A percentile compares a stretch with the other conserved stretches of the same genome.
These are phyloP conservation scores for Glarea lozoyensis DNA, from an alignment of 495 filamentous ascomycete species.

Conservation along the genomic window DNA sequence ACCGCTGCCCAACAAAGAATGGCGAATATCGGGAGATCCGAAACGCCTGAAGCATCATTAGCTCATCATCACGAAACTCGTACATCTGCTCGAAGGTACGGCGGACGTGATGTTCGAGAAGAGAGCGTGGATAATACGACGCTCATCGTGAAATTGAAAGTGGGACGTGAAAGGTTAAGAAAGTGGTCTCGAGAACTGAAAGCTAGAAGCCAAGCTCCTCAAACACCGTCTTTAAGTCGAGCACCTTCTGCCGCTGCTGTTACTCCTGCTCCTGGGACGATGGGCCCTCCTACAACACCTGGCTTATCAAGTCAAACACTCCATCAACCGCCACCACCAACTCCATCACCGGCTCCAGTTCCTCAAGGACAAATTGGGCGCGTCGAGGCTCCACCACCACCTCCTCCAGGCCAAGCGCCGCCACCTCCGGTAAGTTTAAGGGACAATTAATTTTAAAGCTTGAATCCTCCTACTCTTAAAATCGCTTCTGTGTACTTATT, in stretches of 20 bases:
- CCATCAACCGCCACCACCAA: slow-evolving; percentile 22
- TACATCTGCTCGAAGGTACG: slow-evolving; percentile 50
- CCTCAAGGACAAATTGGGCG: slow-evolving; percentile 49
- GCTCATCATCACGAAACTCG: slow-evolving; percentile 67
- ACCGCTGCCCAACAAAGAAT: slow-evolving; percentile 66
- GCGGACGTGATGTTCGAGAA: slow-evolving; percentile 49
- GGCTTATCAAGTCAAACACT: slow-evolving; percentile 28
- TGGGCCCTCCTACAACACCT: slow-evolving; percentile 49
- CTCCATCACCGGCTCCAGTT: slow-evolving; percentile 21
- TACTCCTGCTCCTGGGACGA: slow-evolving; percentile 46
- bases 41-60: slow-evolving; percentile 70
- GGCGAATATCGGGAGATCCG: slow-evolving; percentile 75
- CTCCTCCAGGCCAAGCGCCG: slow-evolving; percentile 37
- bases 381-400: slow-evolving; percentile 53
- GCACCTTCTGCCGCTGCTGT: slow-evolving; percentile 42
- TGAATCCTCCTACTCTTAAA: slow-evolving; percentile 5
- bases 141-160: slow-evolving; percentile 62
- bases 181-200: slow-evolving; percentile 45
- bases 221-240: slow-evolving; percentile 36
- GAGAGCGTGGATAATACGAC: slow-evolving; percentile 59
- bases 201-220: slow-evolving; percentile 25
- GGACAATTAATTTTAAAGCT: not conserved
- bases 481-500: too few species aligned
- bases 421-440: slow-evolving; percentile 49
- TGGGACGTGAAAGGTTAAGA: slow-evolving; percentile 52